phyloP scores from a whole-genome alignment of 129 eudicot species.

The Pulicaria dysenterica region DNA sequence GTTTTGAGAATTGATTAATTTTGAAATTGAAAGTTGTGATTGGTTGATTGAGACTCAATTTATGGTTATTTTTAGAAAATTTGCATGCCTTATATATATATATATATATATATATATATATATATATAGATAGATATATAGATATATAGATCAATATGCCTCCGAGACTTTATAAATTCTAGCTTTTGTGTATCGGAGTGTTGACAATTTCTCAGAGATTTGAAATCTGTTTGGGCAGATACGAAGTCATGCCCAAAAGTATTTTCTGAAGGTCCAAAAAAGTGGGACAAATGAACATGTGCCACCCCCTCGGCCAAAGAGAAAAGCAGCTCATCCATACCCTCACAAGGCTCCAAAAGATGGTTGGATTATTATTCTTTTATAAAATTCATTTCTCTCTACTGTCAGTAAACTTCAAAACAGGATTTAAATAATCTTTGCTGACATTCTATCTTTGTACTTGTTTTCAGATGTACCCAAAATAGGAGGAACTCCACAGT shows the following conservation, averaged over 20 bases:
- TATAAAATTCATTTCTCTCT: neutral
- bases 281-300: constrained; percentile 90
- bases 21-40: too few relatives aligned
- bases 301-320: constrained; percentile 95
- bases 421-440: neutral
- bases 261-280: constrained; percentile 80
- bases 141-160: neutral
- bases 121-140: too few relatives aligned
- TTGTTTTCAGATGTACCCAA: constrained; percentile 24
- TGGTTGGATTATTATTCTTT: constrained; percentile 40
- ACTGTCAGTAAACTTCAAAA: neutral
- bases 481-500: constrained; percentile 37
- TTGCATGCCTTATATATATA: too few relatives aligned
- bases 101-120: too few relatives aligned
- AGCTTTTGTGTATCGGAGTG: neutral
- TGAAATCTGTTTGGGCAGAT: neutral
- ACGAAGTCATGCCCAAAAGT: constrained; percentile 92
- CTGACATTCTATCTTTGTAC: constrained; percentile 17
- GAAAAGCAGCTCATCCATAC: constrained; percentile 95
- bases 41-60: too few relatives aligned
- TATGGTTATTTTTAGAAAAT: too few relatives aligned
- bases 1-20: too few relatives aligned
- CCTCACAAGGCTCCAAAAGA: constrained; percentile 89
- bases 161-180: neutral
- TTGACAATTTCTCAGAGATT: neutral